Evolutionary conservation across 805 yeast genomes (phyloP), one percentile per base, ranked within the genome.

Genomic region (Ogataea degrootiae): DNA sequence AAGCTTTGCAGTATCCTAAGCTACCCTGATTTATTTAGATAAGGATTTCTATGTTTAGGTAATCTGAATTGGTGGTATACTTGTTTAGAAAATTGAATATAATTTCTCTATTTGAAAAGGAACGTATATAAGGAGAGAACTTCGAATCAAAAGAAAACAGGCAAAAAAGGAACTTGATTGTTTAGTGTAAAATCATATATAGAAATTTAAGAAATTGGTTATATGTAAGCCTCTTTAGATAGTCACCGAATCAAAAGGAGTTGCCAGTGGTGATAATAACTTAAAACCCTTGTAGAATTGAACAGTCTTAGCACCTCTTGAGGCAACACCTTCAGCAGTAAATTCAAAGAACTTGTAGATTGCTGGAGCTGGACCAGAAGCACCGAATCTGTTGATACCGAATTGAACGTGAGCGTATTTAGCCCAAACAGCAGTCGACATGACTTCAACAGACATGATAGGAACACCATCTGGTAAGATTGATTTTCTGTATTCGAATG

Each of bases 391-490:
- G 81, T 89, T 82, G 66, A 94, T 77, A 73, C 97, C 97, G 63
- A 92, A 88, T 71, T 90, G 96, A 77, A 87, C 95, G 75, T 94
- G 99, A 50, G 97, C 81, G 77, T 90, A 94, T 72, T 83, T 87
- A 62, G 84, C 76, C 99, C 99, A 94, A 49, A 97, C 97, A 61
- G 79, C 75, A 46, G 96, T 82, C 48, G 96, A 72, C 82, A 89
- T 77, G 45, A 90, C 98, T 81, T 94, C 99, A 56, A 92, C 87
- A 48, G 97, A 88, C 72, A 94, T 56, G 66, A 88, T 83, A 70
- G 98, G 98, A 47, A 87, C 82, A 63, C 94, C 95, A 68, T 91
- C 95, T 67, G 99, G 99, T 72, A 94, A 78, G 53, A 94, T 95
- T 48, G 88, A 76, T 63, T 87, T 77, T 73, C 75, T 77, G 79